A percentile compares a stretch with the other conserved stretches of the same genome.
Conservation (phyloP, 1,284 basidiomycete species). For the Apiotrichum veenhuisii region DNA sequence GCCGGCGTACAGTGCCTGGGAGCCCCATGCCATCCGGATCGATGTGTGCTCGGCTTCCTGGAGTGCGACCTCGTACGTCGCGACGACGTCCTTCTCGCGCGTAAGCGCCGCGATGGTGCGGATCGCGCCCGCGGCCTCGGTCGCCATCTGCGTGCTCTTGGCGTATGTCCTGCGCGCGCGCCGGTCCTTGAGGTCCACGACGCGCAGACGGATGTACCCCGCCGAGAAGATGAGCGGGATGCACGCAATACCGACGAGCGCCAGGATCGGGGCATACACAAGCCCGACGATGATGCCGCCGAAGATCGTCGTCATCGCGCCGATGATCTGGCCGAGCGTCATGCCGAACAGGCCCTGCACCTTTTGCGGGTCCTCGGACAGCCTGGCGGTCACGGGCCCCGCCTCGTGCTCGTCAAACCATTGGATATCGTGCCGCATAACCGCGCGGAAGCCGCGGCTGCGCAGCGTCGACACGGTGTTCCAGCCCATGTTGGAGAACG, state of each 20-base stretch:
- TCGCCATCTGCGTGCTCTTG: constrained; percentile 76
- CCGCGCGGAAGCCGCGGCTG: constrained; percentile 65
- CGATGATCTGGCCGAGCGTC: constrained; percentile 80
- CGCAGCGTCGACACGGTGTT: constrained; percentile 66
- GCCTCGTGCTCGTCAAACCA: constrained; percentile 85
- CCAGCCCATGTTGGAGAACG: constrained; percentile 63
- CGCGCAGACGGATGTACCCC: constrained; percentile 75
- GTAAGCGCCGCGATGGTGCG: constrained; percentile 89
- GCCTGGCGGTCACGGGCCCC: constrained; percentile 71
- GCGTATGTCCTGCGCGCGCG: constrained; percentile 81
- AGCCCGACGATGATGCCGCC: constrained; percentile 73
- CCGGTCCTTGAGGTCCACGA: constrained; percentile 74
- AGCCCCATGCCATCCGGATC: constrained; percentile 63
- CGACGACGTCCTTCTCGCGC: constrained; percentile 69
- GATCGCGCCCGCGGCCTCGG: constrained; percentile 85
- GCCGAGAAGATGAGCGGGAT: constrained; percentile 76
- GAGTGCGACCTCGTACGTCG: constrained; percentile 68
- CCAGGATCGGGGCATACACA: constrained; percentile 56
- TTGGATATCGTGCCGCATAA: constrained; percentile 79
- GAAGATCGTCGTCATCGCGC: constrained; percentile 69
- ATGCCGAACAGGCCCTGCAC: constrained; percentile 84
- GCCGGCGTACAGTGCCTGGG: constrained; percentile 70
- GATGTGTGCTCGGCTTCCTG: constrained; percentile 66
- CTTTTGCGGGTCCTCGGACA: constrained; percentile 89
- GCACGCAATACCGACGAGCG: constrained; percentile 59